A percentile compares a stretch with the other conserved stretches of the same genome.
These are phyloP conservation scores for Pseudozyma sp. DNA, from an alignment of 1,284 basidiomycete species.

Conservation along the genomic window DNA sequence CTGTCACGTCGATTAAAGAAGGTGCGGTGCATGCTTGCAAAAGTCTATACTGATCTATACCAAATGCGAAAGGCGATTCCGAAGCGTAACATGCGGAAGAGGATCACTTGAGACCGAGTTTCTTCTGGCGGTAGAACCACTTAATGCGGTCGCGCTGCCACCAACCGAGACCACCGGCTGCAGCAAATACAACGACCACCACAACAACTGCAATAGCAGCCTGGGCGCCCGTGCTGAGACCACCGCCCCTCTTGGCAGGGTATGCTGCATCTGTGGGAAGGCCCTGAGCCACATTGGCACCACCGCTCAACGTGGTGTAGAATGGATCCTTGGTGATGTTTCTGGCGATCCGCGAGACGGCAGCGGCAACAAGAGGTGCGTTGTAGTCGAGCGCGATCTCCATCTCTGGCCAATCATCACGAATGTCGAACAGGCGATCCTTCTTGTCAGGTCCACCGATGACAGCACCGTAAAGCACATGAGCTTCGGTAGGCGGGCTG, in stretches of 20 bases:
- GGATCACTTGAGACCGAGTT: constrained; percentile 33
- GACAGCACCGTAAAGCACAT: constrained; percentile 86
- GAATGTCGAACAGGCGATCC: constrained; percentile 84
- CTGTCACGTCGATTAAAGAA: not conserved
- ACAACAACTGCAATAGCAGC: constrained; percentile 77
- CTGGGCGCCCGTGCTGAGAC: constrained; percentile 71
- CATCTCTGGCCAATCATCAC: constrained; percentile 83
- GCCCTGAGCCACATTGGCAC: constrained; percentile 35
- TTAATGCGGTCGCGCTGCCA: constrained; percentile 68
- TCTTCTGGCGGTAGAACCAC: constrained; percentile 50
- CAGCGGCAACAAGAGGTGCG: constrained; percentile 83
- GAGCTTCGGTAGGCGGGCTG: constrained; percentile 76
- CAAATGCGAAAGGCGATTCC: no score
- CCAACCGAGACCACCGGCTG: constrained; percentile 73
- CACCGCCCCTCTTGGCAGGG: constrained; percentile 12
- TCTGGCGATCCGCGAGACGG: constrained; percentile 77
- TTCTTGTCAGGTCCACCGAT: constrained; percentile 84
- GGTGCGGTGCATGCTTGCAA: not conserved
- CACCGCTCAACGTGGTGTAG: constrained; percentile 72
- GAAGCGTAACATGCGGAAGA: no score
- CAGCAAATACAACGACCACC: constrained; percentile 75
- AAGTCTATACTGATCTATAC: not conserved
- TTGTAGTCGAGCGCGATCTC: constrained; percentile 80
- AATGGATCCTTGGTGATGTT: constrained; percentile 80
- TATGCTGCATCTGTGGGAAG: constrained; percentile 38